A percentile compares a stretch with the other conserved stretches of the same genome.
These are phyloP conservation scores for Sugiyamaella xylanicola DNA, from an alignment of 1,139 yeast species.

Conservation along the genomic window DNA sequence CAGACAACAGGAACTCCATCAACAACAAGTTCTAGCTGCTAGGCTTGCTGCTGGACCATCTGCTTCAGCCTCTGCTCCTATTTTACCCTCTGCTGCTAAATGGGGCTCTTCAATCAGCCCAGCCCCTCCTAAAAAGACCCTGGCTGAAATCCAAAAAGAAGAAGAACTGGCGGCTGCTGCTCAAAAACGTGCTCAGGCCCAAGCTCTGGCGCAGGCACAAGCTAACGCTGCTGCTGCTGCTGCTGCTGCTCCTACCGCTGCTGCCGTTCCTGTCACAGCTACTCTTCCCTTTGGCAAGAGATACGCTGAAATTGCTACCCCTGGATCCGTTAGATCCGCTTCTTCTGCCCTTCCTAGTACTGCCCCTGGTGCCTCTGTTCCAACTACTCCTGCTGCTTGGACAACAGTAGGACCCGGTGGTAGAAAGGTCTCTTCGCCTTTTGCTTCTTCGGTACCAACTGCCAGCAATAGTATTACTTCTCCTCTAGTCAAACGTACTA, in stretches of 20 bases:
- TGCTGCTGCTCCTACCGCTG: not conserved
- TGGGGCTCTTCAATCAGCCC: conserved; percentile 52
- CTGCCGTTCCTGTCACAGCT: not conserved
- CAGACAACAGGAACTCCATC: conserved; percentile 40
- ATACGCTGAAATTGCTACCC: conserved; percentile 27
- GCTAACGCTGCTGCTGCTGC: conserved; percentile 28
- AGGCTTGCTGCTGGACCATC: conserved; percentile 26
- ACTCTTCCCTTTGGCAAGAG: conserved; percentile 24
- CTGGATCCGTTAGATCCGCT: conserved; percentile 6
- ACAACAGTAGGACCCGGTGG: conserved; percentile 44
- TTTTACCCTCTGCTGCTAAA: conserved; percentile 53
- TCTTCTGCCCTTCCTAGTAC: conserved; percentile 17
- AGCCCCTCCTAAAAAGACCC: conserved; percentile 44
- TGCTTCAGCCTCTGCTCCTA: conserved; percentile 26
- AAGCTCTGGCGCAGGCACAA: conserved; percentile 20
- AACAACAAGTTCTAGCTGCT: conserved; percentile 37
- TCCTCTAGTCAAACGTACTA: no score
- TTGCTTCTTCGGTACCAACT: conserved; percentile 23
- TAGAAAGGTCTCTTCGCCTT: conserved; percentile 33
- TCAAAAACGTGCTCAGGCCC: conserved; percentile 24
- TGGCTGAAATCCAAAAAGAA: conserved; percentile 54
- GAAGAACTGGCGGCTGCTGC: conserved; percentile 44
- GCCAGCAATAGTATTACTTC: no score
- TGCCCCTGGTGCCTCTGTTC: not conserved
- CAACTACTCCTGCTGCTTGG: conserved; percentile 41